phyloP scores from a whole-genome alignment of 768 basidiomycete genomes.

The Tylopilus felleus region DNA sequence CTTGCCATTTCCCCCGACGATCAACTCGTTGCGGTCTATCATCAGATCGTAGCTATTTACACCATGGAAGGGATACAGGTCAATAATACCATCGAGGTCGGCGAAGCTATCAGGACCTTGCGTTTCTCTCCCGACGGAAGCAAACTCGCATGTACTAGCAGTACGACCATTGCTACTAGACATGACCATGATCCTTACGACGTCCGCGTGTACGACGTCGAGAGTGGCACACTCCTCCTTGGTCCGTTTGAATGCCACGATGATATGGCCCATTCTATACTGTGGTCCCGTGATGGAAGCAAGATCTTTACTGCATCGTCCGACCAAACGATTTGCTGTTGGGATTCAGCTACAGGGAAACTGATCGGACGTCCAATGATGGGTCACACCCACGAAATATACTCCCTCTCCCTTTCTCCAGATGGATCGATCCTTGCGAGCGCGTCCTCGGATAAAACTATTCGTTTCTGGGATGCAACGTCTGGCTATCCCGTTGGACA shows the following conservation, averaged over 20 bases:
- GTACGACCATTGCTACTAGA: too few species aligned
- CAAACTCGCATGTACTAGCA: too few species aligned
- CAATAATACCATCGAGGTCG: too few species aligned
- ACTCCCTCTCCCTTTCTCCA: background rate
- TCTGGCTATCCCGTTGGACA: background rate
- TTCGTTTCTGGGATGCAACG: background rate
- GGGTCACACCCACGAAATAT: background rate
- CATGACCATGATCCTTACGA: too few species aligned
- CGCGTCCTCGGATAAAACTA: background rate
- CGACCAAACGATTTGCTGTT: slow-evolving; percentile 8
- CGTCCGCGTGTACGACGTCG: background rate
- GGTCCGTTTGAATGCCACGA: background rate
- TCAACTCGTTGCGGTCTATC: too few species aligned
- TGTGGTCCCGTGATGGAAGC: slow-evolving; percentile 8
- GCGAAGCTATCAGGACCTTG: too few species aligned
- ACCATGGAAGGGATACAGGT: too few species aligned
- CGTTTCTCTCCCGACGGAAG: too few species aligned
- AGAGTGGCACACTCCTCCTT: too few species aligned
- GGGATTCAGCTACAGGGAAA: slow-evolving; percentile 1
- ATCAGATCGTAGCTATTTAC: too few species aligned
- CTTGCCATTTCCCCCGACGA: too few species aligned
- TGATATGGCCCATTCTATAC: background rate
- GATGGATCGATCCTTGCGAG: background rate
- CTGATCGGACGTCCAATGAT: background rate
- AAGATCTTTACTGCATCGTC: background rate